Base-by-base conservation (phyloP, 2,329 filamentous ascomycete species). In the Neonectria faginata region DNA sequence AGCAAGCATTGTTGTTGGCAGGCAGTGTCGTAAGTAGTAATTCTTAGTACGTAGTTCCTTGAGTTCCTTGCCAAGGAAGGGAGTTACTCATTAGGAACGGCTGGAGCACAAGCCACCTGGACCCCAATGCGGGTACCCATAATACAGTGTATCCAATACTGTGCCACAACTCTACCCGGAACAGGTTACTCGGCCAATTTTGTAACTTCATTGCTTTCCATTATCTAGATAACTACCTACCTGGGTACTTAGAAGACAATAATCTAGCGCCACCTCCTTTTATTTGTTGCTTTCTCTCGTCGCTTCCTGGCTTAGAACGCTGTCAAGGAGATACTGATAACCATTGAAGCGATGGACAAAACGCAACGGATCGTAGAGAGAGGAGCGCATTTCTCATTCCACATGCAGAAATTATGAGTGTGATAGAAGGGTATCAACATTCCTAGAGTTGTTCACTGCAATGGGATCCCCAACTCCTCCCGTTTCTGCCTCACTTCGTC, bases 401-500 rank as follows among this genome's bases (percentile, higher is more conserved):
- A 31, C 29, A 14, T 33, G 18, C 10, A 14, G 29, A 12, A 33
- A n/a, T 11, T 5, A 2, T 12, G 10, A n/a, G 12, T n/a, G n/a
- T n/a, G 4, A 51, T 33, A 8, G 10, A 33, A 20, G 18, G 9
- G 8, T 20, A 51, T 51, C 10, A 11, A 36, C 10, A 33, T 33
- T 2, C 12, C 18, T 8, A 6, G 3, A 9, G 27, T 51, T 14
- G n/a, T 29, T 64, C 27, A 64, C n/a, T 33, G 36, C 11, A 53
- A 66, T 14, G 70, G 70, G 63, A 79, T 85, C 0, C 80, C 83
- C 58, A 92, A 73, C 73, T 91, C 87, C 25, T 80, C 76, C 64
- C 80, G 83, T 66, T 80, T 82, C 58, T 73, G 77, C 51, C 79
- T 77, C 25, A 93, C 84, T 73, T 90, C 87, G 51, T 89, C 84